phyloP scores from a whole-genome alignment of 2,329 filamentous ascomycete species.

The Sporothrix euskadiensis region DNA sequence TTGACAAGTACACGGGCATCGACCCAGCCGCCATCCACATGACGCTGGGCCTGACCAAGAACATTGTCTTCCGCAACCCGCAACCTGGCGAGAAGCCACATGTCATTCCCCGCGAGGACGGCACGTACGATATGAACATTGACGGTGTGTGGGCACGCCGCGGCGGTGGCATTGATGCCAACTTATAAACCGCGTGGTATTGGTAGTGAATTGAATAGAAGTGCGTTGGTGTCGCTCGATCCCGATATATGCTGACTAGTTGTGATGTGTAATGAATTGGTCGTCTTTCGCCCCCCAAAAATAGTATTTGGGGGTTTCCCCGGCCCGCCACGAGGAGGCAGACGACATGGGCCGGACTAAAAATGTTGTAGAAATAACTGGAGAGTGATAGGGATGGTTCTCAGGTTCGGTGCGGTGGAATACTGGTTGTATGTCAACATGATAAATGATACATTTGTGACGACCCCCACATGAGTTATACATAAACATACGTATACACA shows the following conservation, averaged over 20 bases:
- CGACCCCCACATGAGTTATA: too few species aligned
- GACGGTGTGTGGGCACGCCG: slow-evolving; percentile 27
- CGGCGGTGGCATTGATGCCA: slow-evolving; percentile 26
- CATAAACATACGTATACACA: too few species aligned
- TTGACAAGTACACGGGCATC: slow-evolving; percentile 23
- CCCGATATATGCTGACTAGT: too few species aligned
- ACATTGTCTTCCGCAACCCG: slow-evolving; percentile 30
- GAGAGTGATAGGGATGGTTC: neutral
- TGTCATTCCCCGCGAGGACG: slow-evolving; percentile 18
- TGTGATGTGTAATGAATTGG: neutral
- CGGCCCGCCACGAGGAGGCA: slow-evolving; percentile 23
- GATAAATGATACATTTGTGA: too few species aligned
- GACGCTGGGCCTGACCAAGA: slow-evolving; percentile 29
- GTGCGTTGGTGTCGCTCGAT: too few species aligned
- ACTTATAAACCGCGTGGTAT: neutral
- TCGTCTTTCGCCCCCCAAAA: slow-evolving; percentile 19
- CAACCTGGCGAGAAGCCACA: neutral
- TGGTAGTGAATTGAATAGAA: too few species aligned
- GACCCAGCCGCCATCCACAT: slow-evolving; percentile 30
- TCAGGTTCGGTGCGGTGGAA: neutral
- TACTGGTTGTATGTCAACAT: too few species aligned
- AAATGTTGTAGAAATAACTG: neutral
- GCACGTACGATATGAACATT: slow-evolving; percentile 27
- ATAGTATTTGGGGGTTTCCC: slow-evolving; percentile 7
- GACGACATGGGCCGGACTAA: slow-evolving; percentile 21